Base-by-base conservation (phyloP, 768 basidiomycete genomes). In the Butyriboletus loyo region DNA sequence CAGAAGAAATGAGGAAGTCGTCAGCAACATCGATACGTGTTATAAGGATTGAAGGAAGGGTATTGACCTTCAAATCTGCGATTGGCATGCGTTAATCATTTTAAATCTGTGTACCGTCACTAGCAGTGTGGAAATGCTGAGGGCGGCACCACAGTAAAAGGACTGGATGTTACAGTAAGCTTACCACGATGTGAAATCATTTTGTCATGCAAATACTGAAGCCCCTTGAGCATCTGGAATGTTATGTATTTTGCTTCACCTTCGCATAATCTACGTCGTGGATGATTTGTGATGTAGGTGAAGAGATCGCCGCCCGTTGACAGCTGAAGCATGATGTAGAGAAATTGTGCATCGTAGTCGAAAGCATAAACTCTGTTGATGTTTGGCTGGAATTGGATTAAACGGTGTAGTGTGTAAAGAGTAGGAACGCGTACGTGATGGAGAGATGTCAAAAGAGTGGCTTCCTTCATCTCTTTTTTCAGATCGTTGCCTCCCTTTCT, bases 281-380 rank as follows among this genome's bases (percentile, higher is more conserved):
- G 71, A 53, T 83, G 78, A 50, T 77, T 83, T 15, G 81, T 83
- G 57, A 92, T 86, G 67, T 92, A 91, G 3, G 87, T 88, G 67
- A 92, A 92, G n/a, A 92, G 77, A 62, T 92, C 90, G 22, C 89
- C 90, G 10, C 90, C 89, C 0, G 89, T 91, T 60, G 87, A 91
- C 8, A 92, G 75, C 67, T 92, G 86, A 31, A 92, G 82, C 69
- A 92, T 91, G 38, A 92, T 88, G 66, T 91, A 86, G 80, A 87
- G 75, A 64, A 85, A 86, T 58, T 77, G 76, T 1, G 78, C 73
- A 54, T 82, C 75, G 31, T 81, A 77, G 63, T 86, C 82, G 11
- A 87, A 84, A 49, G 84, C 85, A 60, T 83, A 85, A 38, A 91
- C 84, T 46, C 80, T 79, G 60, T 90, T 92, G 43, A 92, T 90